A percentile compares a stretch with the other conserved stretches of the same genome.
Conservation (phyloP, 2,329 filamentous ascomycete species). For the Penicillium sp. region DNA sequence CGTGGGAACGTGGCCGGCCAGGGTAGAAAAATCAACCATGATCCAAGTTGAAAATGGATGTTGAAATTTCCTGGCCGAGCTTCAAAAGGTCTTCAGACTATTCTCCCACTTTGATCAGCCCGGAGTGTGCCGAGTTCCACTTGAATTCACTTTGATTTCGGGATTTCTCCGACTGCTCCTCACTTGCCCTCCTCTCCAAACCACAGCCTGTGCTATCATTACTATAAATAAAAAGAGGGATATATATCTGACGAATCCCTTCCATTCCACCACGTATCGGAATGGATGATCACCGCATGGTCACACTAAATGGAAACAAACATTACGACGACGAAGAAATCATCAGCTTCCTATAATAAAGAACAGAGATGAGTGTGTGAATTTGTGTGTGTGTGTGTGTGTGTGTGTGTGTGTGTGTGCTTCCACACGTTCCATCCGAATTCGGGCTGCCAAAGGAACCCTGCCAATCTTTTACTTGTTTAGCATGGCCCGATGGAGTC, state of each 20-base stretch:
- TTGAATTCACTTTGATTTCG: background rate
- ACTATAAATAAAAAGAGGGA: background rate
- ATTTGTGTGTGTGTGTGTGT: background rate
- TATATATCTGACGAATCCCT: constrained; percentile 5
- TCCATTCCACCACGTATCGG: constrained; percentile 4
- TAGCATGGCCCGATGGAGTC: constrained; percentile 15
- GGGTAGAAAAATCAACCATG: background rate
- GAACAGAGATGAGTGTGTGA: background rate
- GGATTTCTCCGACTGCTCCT: background rate
- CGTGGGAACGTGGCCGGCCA: background rate
- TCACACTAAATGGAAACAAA: constrained; percentile 5
- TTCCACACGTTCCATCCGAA: constrained; percentile 1
- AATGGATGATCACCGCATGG: constrained; percentile 5
- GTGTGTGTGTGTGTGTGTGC: background rate
- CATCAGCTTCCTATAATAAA: background rate
- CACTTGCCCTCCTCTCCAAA: background rate
- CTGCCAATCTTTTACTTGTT: constrained; percentile 18
- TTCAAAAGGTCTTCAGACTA: background rate
- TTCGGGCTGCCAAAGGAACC: constrained; percentile 10
- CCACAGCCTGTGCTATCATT: background rate
- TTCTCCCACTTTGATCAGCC: background rate
- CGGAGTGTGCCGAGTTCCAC: constrained; percentile 18
- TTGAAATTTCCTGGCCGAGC: background rate
- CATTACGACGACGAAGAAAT: background rate
- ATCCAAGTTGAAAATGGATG: background rate